These are phyloP conservation scores for Spergularia azorica DNA, from an alignment of 179 eudicot genomes.

Conservation along the genomic window DNA sequence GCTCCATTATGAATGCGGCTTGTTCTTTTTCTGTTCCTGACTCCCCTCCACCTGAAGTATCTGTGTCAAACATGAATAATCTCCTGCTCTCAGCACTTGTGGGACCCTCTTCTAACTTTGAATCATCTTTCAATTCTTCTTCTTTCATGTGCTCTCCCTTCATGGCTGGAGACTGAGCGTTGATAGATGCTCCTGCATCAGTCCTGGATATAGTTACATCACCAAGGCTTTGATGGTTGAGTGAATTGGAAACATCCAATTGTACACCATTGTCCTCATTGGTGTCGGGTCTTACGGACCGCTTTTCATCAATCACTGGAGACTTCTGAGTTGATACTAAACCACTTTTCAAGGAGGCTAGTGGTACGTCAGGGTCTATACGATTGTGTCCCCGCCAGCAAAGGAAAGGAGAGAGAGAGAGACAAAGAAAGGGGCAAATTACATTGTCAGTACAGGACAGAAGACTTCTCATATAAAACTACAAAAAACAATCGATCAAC, in stretches of 20 bases:
- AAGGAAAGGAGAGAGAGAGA: neutral
- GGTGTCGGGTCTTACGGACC: constrained; percentile 5
- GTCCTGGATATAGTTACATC: constrained; percentile 23
- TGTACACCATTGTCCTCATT: constrained; percentile 24
- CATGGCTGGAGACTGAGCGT: constrained; percentile 19
- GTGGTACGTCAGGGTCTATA: constrained; percentile 15
- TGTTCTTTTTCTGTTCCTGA: constrained; percentile 79
- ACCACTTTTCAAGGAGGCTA: constrained; percentile 17
- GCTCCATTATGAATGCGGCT: constrained; percentile 66
- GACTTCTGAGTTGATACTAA: constrained; percentile 10
- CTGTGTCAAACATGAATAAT: constrained; percentile 34
- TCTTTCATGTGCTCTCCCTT: constrained; percentile 27
- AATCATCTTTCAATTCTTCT: constrained; percentile 23
- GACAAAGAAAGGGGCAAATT: neutral
- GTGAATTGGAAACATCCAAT: constrained; percentile 23
- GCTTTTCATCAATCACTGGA: constrained; percentile 23
- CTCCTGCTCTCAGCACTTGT: constrained; percentile 16
- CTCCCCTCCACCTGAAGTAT: constrained; percentile 51
- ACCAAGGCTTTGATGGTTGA: constrained; percentile 13
- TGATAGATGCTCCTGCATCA: constrained; percentile 7
- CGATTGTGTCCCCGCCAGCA: neutral
- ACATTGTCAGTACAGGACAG: neutral
- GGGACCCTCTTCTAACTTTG: constrained; percentile 5
- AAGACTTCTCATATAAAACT: neutral
- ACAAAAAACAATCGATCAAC: neutral